Conservation (phyloP, 306 rosid species). For the Pachyrhizus erosus region DNA sequence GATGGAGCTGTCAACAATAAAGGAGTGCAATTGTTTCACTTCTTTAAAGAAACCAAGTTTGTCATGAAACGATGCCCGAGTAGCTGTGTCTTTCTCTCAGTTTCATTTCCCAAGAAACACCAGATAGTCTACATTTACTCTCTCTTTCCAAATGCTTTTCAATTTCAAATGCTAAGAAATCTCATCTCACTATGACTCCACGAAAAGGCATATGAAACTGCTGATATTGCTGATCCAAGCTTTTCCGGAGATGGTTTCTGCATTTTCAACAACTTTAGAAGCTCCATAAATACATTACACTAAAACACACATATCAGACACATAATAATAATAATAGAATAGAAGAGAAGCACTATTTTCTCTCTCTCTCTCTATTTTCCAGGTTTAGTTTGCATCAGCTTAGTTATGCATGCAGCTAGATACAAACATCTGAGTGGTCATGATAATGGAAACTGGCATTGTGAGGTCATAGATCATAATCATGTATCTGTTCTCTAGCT, state of each 20-base stretch:
- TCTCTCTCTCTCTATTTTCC: slow-evolving; percentile 32
- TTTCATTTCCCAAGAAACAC: slow-evolving; percentile 77
- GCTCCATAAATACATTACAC: slow-evolving; percentile 57
- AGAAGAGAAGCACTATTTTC: slow-evolving; percentile 22
- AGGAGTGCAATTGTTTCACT: slow-evolving; percentile 47
- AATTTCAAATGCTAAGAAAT: slow-evolving; percentile 50
- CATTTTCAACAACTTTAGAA: slow-evolving; percentile 63
- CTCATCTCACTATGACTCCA: slow-evolving; percentile 46
- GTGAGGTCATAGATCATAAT: slow-evolving; percentile 34
- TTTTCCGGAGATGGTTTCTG: slow-evolving; percentile 51
- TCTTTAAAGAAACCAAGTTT: slow-evolving; percentile 52
- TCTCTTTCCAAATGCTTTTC: slow-evolving; percentile 46
- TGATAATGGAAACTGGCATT: slow-evolving; percentile 45
- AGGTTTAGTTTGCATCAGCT: slow-evolving; percentile 48
- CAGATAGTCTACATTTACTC: slow-evolving; percentile 57
- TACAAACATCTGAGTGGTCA: slow-evolving; percentile 40
- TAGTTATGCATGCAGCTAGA: slow-evolving; percentile 43
- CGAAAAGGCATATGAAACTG: slow-evolving; percentile 43
- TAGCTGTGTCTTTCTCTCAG: slow-evolving; percentile 46
- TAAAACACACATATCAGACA: slow-evolving; percentile 37
- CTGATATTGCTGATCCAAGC: slow-evolving; percentile 47
- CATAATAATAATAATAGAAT: background rate
- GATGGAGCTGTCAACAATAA: slow-evolving; percentile 42
- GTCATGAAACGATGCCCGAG: slow-evolving; percentile 41
- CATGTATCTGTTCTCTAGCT: slow-evolving; percentile 18